A percentile compares a stretch with the other conserved stretches of the same genome.
Evolutionary conservation across 495 filamentous ascomycete species (phyloP).

Genomic region (Neurospora sp.): DNA sequence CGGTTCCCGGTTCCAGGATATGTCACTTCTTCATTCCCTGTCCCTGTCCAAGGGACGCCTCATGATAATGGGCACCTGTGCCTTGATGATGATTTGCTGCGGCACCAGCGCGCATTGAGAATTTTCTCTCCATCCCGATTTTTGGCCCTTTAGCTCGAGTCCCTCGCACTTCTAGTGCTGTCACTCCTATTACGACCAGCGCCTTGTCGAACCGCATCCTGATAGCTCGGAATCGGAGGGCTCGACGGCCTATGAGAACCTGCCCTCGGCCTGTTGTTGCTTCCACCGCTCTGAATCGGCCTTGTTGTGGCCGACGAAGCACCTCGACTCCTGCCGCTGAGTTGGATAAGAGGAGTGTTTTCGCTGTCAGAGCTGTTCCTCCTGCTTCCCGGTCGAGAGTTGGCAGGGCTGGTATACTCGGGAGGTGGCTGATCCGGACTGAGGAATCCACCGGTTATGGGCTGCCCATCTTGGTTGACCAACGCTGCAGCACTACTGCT

Average conservation of each 20-base stretch:
- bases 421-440: constrained; percentile 44
- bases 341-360: constrained; percentile 26
- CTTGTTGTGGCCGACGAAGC: constrained; percentile 32
- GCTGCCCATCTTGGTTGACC: constrained; percentile 26
- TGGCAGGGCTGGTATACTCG: constrained; percentile 63
- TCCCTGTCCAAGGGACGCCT: background rate
- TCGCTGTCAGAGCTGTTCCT: constrained; percentile 41
- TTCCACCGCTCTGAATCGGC: constrained; percentile 14
- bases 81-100: background rate
- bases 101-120: background rate
- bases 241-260: constrained; percentile 18
- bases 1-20: background rate
- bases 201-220: constrained; percentile 47
- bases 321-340: constrained; percentile 27
- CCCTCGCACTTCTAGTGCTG: constrained; percentile 18
- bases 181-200: constrained; percentile 38
- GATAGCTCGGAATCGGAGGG: constrained; percentile 56
- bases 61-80: background rate
- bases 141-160: constrained; percentile 4
- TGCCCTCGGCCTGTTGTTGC: background rate
- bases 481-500: constrained; percentile 41
- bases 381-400: constrained; percentile 33
- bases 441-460: constrained; percentile 24
- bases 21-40: background rate
- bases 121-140: background rate